Evolutionary conservation across 148 eudicot species (phyloP).

Genomic region (Silene conica): DNA sequence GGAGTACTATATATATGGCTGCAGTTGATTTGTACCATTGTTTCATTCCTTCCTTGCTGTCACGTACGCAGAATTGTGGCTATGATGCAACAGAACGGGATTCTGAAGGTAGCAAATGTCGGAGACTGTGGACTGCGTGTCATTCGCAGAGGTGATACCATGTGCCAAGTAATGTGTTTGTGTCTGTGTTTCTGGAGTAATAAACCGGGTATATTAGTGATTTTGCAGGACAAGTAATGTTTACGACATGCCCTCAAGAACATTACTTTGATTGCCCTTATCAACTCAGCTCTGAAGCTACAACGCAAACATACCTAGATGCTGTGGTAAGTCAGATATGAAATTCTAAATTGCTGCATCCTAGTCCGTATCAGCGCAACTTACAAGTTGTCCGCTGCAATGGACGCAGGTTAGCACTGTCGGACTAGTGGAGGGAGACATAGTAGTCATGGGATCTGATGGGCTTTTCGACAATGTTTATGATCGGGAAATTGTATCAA

Average conservation of each 20-base stretch:
- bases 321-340: conserved; percentile 49
- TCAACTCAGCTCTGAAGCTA: conserved; percentile 85
- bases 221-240: conserved; percentile 70
- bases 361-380: neutral
- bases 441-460: conserved; percentile 82
- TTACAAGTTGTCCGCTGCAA: neutral
- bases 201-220: conserved; percentile 22
- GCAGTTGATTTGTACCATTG: neutral
- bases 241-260: conserved; percentile 79
- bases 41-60: conserved; percentile 3
- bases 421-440: conserved; percentile 63
- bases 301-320: conserved; percentile 80
- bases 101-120: conserved; percentile 73
- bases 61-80: conserved; percentile 57
- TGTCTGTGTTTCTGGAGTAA: conserved; percentile 10
- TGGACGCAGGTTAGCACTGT: conserved; percentile 59
- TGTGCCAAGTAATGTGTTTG: neutral
- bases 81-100: conserved; percentile 74
- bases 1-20: neutral
- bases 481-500: conserved; percentile 58
- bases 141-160: conserved; percentile 65
- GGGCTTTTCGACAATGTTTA: conserved; percentile 93
- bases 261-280: conserved; percentile 97
- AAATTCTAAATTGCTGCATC: neutral
- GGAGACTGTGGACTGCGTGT: conserved; percentile 94